Evolutionary conservation across 75 land plant species (phyloP), one percentile per base, ranked within the genome.

Genomic region (Selaginella moellendorffii): DNA sequence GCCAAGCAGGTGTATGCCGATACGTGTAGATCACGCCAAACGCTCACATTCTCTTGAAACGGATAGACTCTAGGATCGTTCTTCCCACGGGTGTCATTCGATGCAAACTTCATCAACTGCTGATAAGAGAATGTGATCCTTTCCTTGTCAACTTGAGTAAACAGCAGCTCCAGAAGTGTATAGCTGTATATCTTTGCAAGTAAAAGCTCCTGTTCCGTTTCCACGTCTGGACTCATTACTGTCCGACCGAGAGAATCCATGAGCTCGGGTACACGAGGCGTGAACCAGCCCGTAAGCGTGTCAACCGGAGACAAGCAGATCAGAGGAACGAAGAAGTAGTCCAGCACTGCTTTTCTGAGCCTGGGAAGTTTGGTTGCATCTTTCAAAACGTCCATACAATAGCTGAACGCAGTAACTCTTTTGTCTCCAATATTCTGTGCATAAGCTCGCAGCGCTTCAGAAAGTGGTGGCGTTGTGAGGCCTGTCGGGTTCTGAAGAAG

Each of bases 1-100:
- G 74, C 74, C 54, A 76, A 66, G 56, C 74, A 78, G 24, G 66
- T 76, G 71, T 78, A 78, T 23, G 80, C 79, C 24, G 74, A 62
- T 56, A 70, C 31, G 53, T 76, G 80, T 19, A 75, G 30, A 14
- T 78, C 79, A 26, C 79, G 65, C 80, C 79, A 68, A n/a, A 67
- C 14, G 10, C n/a, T 30, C 24, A 24, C 19, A 61, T 76, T 76
- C 24, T 78, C 79, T 56, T 78, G 70, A 30, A 76, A 78, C 2
- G 62, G 69, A 54, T 62, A 66, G 25, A 25, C 22, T 23, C 24
- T 53, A 23, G 74, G 74, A 66, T 78, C 79, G 46, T 70, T 54
- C 64, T 70, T 75, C 30, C 60, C 79, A 61, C 79, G 78, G 26
- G 61, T 70, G 26, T 65, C 73, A 53, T 67, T 65, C 1, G 52